Evolutionary conservation across 192 early-diverging fungal species (phyloP), one percentile per base, ranked within the genome.

Genomic region (Martensiomyces pterosporus): DNA sequence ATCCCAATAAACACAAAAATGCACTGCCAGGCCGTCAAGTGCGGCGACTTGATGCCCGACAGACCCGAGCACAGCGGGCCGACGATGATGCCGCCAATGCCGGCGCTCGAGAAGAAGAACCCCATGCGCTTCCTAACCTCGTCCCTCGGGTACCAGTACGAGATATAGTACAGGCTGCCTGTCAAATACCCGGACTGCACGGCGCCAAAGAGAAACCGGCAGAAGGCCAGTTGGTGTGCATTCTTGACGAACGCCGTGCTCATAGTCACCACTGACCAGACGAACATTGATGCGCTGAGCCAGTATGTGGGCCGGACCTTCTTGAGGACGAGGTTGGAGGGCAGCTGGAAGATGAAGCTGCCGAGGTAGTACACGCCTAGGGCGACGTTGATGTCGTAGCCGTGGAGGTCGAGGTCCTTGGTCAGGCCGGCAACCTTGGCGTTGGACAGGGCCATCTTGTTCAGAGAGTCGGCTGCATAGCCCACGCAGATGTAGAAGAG

Each of bases 161-260:
- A 75, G 17, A 75, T 67, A 32, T 64, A 75, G 46, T 75, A 75
- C 33, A 75, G 37, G 23, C 52, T 55, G 47, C 71, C 71, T 3
- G 71, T 64, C 38, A 58, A 23, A 23, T 75, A 67, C 15, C 71
- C 71, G 7, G 71, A 47, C 46, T 75, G 64, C 38, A 63, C 64
- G 2, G 64, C 64, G 14, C 64, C 71, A 52, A 75, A 75, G 0
- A 57, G 10, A 45, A 75, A 75, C 13, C 64, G 40, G 16, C 47
- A 51, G 6, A 21, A 9, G 10, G 49, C 49, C 44, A 75, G 46
- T 13, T 59, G 48, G 13, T 9, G 13, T 0, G 51, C 52, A 35
- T 43, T 52, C 7, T 18, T 18, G 4, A 58, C 58, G 25, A 60
- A 24, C 10, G 62, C 56, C 2, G 57, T 73, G 4, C 29, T 10